Base-by-base conservation (phyloP, 73 alveolate species). In the Paraurostyla sp. region DNA sequence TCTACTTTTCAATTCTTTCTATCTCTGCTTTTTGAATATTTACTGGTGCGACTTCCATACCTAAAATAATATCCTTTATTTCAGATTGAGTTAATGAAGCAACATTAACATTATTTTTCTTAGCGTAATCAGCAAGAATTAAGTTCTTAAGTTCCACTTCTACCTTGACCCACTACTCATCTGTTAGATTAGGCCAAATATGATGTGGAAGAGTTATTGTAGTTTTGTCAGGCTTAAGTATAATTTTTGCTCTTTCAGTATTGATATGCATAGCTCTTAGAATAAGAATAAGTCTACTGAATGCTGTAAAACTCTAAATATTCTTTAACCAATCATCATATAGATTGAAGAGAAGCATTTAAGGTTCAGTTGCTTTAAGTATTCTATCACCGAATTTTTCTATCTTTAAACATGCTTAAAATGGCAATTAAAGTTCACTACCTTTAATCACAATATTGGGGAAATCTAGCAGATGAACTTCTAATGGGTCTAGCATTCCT, bases 401-500 rank as follows among this genome's bases (percentile, higher is more conserved):
- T 27, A 96, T 92, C 90, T 94, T 89, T 80, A 92, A 73, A 92
- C 98, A 94, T 3, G 99, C 99, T 90, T 98, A 98, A 98, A 99
- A 99, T 38, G 99, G 99, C 62, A 99, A 94, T 60, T 96, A 95
- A 48, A 99, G 92, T 94, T 99, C 99, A 57, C 99, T 95, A 41
- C 99, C 99, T 94, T 99, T 99, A 51, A 99, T 99, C 57, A 99
- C 99, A 83, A 99, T 98, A 94, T 99, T 99, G 46, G 99, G 99
- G 97, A 99, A 99, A 90, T 99, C 99, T 57, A 99, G 93, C 58
- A 99, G 93, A 92, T 99, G 99, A 27, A 99, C 99, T 93, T 99
- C 99, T 56, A 99, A 92, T 75, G 99, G 99, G 87, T 99, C 99
- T 56, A 99, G 96, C 99, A 99, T 97, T 76, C 99, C 99, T 92